Base-by-base conservation (phyloP, 176 grass and related monocot species). In the Zea luxurians region DNA sequence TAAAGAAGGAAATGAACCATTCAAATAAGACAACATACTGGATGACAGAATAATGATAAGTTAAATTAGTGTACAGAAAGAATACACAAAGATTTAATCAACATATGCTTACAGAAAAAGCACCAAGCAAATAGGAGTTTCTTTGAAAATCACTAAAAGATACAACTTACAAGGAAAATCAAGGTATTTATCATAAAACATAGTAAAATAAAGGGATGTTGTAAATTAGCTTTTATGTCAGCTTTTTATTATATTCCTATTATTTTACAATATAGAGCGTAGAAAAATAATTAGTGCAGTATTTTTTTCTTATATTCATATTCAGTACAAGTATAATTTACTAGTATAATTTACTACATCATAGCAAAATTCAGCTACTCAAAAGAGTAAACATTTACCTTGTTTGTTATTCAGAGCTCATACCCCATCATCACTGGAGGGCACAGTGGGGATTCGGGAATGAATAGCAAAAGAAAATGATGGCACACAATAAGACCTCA, bases 1-100 rank as follows among this genome's bases (percentile, higher is more conserved):
- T 99, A 65, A 11, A 27, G 27, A 27, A 71, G 12, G 3, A 78
- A 63, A 36, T 11, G 46, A 77, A 70, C 7, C 45, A 83, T 77
- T 64, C 53, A 60, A 34, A 72, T 46, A 86, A 59, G 13, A 61
- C 16, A 27, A 17, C 20, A 74, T 55, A 36, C 0, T 70, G 21
- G 27, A 74, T 72, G 59, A 77, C 18, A 35, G 15, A 27, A 27
- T 27, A 27, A 52, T 71, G 21, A 10, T 84, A 60, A 48, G 55
- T 15, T n/a, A 27, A 27, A 27, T 27, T 27, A 27, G 27, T 27
- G 27, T 13, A 48, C 3, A 27, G 54, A 61, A 57, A 27, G 27
- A 27, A 27, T 27, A 27, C 27, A 27, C 27, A 27, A 27, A 27
- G 27, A 27, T 27, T 27, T 27, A 27, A 27, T 27, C 27, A 27